Evolutionary conservation across 257 asterid genomes (phyloP).

Genomic region (Leonotis leonurus): DNA sequence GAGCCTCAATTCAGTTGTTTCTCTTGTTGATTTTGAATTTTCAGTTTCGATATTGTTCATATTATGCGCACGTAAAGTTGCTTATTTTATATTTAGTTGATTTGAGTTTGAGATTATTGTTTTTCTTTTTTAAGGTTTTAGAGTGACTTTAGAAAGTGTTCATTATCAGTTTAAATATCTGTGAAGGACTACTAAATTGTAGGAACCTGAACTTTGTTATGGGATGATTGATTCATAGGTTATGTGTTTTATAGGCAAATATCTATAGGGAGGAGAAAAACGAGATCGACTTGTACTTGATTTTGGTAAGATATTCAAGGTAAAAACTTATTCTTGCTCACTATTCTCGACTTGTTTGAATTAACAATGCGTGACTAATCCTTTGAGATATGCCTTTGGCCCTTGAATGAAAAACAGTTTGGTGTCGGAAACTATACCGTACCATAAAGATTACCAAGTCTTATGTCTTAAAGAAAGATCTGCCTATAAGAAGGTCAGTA

Average conservation of each 20-base stretch:
- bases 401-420: slow-evolving; percentile 51
- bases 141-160: not conserved
- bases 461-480: slow-evolving; percentile 41
- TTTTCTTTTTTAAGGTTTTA: not conserved
- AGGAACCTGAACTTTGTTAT: not conserved
- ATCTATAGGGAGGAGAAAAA: slow-evolving; percentile 73
- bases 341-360: not conserved
- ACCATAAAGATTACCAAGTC: slow-evolving; percentile 67
- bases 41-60: not conserved
- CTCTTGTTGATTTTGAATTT: slow-evolving; percentile 8
- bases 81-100: not conserved
- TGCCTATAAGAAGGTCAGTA: slow-evolving; percentile 47
- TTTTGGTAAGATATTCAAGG: slow-evolving; percentile 80
- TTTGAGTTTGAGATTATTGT: not conserved
- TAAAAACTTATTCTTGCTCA: slow-evolving; percentile 16
- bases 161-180: not conserved
- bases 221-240: slow-evolving; percentile 3
- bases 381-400: slow-evolving; percentile 18
- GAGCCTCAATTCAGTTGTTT: slow-evolving; percentile 11
- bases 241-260: slow-evolving; percentile 43
- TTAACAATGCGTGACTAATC: slow-evolving; percentile 7
- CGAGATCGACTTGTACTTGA: slow-evolving; percentile 65
- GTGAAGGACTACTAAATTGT: not conserved
- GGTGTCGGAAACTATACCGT: slow-evolving; percentile 80
- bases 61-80: not conserved